phyloP scores from a whole-genome alignment of 306 rosid genomes.

The Vigna trinervia region DNA sequence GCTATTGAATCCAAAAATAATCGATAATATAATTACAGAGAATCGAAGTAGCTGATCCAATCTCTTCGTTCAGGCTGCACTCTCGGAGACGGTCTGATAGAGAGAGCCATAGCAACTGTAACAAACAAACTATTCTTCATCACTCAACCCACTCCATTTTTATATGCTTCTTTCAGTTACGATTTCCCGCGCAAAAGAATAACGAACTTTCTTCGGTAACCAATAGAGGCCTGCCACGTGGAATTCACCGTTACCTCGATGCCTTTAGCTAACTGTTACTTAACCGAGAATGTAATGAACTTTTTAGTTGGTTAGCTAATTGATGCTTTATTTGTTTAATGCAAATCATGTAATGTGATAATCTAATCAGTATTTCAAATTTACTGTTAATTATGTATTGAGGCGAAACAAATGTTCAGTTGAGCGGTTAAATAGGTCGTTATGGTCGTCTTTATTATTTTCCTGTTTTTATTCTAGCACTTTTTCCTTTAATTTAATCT shows the following conservation, averaged over 20 bases:
- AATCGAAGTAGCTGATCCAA: not conserved
- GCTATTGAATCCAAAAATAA: not conserved
- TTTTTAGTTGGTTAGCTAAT: too few relatives aligned
- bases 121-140: not conserved
- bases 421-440: too few relatives aligned
- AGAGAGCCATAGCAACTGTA: not conserved
- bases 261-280: not conserved
- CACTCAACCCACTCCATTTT: not conserved
- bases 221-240: slow-evolving; percentile 1
- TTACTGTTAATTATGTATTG: too few relatives aligned
- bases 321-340: too few relatives aligned
- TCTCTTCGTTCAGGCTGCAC: not conserved
- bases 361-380: too few relatives aligned
- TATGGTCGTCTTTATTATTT: not conserved
- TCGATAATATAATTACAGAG: not conserved
- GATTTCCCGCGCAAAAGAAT: slow-evolving; percentile 30
- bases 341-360: too few relatives aligned
- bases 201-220: not conserved
- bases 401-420: too few relatives aligned
- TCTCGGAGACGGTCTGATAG: not conserved
- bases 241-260: not conserved
- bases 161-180: not conserved
- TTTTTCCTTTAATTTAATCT: not conserved
- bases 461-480: not conserved
- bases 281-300: not conserved